phyloP scores from a whole-genome alignment of 2,329 filamentous ascomycete genomes.

The Dactylellina sp. region DNA sequence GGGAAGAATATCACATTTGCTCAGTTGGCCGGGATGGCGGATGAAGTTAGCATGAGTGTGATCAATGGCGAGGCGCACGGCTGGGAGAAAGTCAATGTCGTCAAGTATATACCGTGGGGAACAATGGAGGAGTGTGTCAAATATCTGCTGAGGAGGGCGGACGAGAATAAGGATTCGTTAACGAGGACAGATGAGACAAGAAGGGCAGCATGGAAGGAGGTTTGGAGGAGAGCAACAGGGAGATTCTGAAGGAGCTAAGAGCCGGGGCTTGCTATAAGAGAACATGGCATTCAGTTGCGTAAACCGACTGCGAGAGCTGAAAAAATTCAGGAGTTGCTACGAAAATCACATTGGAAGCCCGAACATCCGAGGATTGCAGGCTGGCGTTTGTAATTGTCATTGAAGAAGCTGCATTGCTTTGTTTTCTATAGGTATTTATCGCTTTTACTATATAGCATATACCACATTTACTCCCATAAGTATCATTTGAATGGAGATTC shows the following conservation, averaged over 20 bases:
- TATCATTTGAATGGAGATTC: conserved; percentile 29
- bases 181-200: conserved; percentile 72
- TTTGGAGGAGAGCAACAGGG: conserved; percentile 69
- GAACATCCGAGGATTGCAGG: too few species aligned
- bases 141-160: conserved; percentile 76
- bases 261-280: too few species aligned
- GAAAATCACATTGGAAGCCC: neutral
- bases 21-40: conserved; percentile 94
- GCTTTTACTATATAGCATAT: neutral
- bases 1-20: conserved; percentile 69
- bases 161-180: conserved; percentile 80
- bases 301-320: too few species aligned
- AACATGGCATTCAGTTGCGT: too few species aligned
- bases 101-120: conserved; percentile 78
- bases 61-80: conserved; percentile 44
- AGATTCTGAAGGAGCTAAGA: conserved; percentile 38
- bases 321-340: too few species aligned
- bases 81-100: conserved; percentile 64
- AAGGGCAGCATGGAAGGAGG: conserved; percentile 73
- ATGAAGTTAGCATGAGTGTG: conserved; percentile 73
- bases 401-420: neutral
- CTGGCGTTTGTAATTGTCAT: neutral
- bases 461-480: neutral
- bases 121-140: conserved; percentile 83
- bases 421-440: neutral